Conservation (phyloP, 1,284 basidiomycete species). For the Cystobasidium slooffiae region DNA sequence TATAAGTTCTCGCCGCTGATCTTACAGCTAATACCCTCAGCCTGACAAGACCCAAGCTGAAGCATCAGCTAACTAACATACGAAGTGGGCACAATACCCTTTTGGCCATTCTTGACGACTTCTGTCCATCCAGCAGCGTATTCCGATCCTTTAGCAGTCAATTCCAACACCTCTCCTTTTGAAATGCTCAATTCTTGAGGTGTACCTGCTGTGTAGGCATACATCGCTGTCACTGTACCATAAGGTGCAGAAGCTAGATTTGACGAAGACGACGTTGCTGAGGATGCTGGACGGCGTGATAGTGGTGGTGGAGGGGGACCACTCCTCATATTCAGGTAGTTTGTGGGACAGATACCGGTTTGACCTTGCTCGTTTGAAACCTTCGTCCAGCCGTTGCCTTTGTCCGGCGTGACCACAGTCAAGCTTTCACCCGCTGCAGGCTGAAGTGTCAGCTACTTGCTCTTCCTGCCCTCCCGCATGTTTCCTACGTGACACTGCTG, state of each 20-base stretch:
- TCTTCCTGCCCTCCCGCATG: neutral
- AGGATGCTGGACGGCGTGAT: conserved; percentile 31
- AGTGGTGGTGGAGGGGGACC: conserved; percentile 35
- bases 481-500: no score
- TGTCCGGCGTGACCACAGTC: conserved; percentile 23
- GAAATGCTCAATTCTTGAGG: conserved; percentile 22
- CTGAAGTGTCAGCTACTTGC: neutral
- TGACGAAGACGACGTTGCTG: conserved; percentile 29
- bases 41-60: neutral
- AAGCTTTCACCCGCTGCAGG: conserved; percentile 33
- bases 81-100: conserved; percentile 36
- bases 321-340: conserved; percentile 79
- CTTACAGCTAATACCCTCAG: neutral
- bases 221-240: conserved; percentile 34
- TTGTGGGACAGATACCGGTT: conserved; percentile 96
- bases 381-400: conserved; percentile 79
- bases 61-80: conserved; percentile 19
- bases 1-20: no score
- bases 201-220: conserved; percentile 29
- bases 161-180: conserved; percentile 33
- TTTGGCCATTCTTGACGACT: conserved; percentile 31
- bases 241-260: conserved; percentile 8
- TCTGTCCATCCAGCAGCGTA: conserved; percentile 39
- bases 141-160: conserved; percentile 31
- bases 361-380: conserved; percentile 73